Conservation (phyloP, 768 basidiomycete genomes). For the Russula virescens region DNA sequence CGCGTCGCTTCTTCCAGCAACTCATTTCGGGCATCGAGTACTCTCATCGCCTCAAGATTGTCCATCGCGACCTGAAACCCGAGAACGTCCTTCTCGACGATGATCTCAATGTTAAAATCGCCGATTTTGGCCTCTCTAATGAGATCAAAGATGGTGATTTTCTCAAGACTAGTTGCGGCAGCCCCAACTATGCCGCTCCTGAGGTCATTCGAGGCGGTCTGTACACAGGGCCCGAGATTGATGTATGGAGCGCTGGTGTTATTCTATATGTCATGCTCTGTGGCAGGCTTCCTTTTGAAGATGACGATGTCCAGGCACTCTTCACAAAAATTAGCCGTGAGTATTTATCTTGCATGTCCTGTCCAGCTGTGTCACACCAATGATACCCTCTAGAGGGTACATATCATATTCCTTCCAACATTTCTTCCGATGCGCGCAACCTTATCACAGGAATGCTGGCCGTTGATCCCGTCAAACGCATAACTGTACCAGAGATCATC, state of each 20-base stretch:
- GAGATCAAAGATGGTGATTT: slow-evolving; percentile 97
- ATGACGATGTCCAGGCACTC: slow-evolving; percentile 87
- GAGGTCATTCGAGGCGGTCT: slow-evolving; percentile 94
- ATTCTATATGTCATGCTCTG: slow-evolving; percentile 98
- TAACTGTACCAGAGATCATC: slow-evolving; percentile 88
- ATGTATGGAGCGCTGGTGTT: slow-evolving; percentile 99
- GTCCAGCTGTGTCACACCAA: slow-evolving; percentile 2
- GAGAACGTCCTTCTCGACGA: slow-evolving; percentile 90
- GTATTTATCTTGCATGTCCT: slow-evolving; percentile 26
- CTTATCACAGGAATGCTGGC: slow-evolving; percentile 88
- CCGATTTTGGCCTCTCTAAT: slow-evolving; percentile 97
- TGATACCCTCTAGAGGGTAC: slow-evolving; percentile 58
- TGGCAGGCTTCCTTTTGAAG: slow-evolving; percentile 93
- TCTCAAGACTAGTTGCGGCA: slow-evolving; percentile 94
- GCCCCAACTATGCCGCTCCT: slow-evolving; percentile 97
- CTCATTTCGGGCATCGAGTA: slow-evolving; percentile 97
- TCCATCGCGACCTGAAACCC: slow-evolving; percentile 96
- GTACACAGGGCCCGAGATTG: slow-evolving; percentile 97
- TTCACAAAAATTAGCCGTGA: slow-evolving; percentile 92
- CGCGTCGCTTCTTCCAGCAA: slow-evolving; percentile 95
- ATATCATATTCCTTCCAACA: slow-evolving; percentile 77
- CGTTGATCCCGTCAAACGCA: slow-evolving; percentile 91
- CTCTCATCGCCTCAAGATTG: slow-evolving; percentile 93
- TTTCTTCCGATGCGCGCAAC: slow-evolving; percentile 69
- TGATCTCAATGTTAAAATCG: slow-evolving; percentile 90